Evolutionary conservation across 768 basidiomycete species (phyloP).

Genomic region (Boletus fagicola): DNA sequence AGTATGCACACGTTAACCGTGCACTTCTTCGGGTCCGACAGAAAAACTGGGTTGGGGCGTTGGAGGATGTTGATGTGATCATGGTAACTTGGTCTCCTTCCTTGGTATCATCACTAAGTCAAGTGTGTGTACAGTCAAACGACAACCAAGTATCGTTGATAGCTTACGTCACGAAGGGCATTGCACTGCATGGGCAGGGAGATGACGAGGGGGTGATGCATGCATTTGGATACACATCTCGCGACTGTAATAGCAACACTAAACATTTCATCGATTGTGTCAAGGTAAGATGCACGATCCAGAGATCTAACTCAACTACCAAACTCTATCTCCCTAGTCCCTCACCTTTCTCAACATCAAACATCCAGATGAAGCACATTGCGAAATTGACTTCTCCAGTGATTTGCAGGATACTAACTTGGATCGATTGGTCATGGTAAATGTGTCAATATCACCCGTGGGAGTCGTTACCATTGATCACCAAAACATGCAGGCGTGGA

Average conservation of each 20-base stretch:
- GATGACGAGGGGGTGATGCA: not conserved
- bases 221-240: not conserved
- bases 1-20: constrained; percentile 12
- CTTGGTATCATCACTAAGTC: not conserved
- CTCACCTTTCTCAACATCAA: constrained; percentile 5
- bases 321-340: not conserved
- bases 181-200: not conserved
- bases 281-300: constrained; percentile 3
- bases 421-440: not conserved
- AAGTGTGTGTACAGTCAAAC: not conserved
- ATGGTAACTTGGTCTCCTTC: not conserved
- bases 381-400: not conserved
- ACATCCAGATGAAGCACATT: not conserved
- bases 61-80: constrained; percentile 1
- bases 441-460: not conserved
- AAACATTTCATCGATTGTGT: constrained; percentile 3
- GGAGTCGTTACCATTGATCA: not conserved
- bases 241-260: not conserved
- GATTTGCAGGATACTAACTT: not conserved
- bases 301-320: not conserved
- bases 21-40: constrained; percentile 14
- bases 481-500: constrained; percentile 2
- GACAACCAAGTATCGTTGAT: not conserved
- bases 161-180: constrained; percentile 2
- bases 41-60: constrained; percentile 1